Percentiles rank a stretch among this genome's conserved stretches.
Evolutionary conservation across 2,329 filamentous ascomycete species (phyloP).

Genomic region (Apiospora hydei): DNA sequence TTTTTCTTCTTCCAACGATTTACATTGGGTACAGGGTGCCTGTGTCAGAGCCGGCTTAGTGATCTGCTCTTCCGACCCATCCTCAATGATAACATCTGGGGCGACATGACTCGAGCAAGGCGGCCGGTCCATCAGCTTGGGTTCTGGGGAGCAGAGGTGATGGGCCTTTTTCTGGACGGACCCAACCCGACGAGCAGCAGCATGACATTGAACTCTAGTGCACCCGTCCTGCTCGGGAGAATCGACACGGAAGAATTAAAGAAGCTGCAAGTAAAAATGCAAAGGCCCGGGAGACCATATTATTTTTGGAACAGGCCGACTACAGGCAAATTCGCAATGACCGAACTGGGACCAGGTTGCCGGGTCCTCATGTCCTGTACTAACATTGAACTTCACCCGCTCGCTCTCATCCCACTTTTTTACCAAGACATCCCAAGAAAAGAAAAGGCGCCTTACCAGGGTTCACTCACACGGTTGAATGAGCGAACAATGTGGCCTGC

Average conservation of each 20-base stretch:
- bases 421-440: background rate
- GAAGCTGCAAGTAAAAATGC: background rate
- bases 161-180: background rate
- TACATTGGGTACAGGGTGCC: background rate
- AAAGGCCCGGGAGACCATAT: background rate
- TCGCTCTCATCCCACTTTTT: background rate
- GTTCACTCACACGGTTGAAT: background rate
- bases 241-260: background rate
- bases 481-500: background rate
- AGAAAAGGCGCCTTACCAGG: background rate
- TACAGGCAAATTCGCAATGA: background rate
- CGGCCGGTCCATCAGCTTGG: background rate
- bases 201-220: background rate
- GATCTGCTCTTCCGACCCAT: background rate
- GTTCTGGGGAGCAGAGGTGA: background rate
- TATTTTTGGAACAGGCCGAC: background rate
- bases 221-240: background rate
- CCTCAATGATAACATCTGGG: background rate
- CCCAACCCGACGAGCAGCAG: background rate
- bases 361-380: background rate
- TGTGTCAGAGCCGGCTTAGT: background rate
- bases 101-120: background rate
- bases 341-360: background rate
- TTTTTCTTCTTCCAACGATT: background rate
- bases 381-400: background rate